Percentiles rank a stretch among this genome's conserved stretches.
Evolutionary conservation across 768 basidiomycete species (phyloP).

Genomic region (Kwoniella europaea): DNA sequence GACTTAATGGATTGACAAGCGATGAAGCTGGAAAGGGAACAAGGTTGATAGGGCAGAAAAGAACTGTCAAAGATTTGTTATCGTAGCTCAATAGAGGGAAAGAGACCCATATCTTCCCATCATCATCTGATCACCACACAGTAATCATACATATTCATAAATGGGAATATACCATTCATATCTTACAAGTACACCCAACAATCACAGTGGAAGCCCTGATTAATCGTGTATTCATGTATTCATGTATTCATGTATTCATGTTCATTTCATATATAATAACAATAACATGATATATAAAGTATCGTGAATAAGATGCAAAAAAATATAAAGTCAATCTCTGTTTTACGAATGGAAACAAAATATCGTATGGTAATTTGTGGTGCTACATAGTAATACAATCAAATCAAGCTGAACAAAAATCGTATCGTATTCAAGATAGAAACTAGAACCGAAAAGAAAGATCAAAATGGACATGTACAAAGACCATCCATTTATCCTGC

Average conservation of each 20-base stretch:
- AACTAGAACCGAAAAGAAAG: not conserved
- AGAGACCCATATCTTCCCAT: too few relatives aligned
- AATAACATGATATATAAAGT: too few relatives aligned
- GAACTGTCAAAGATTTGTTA: not conserved
- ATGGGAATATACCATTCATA: not conserved
- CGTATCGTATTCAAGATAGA: not conserved
- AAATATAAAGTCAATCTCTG: too few relatives aligned
- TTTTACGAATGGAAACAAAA: too few relatives aligned
- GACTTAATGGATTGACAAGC: slow-evolving; percentile 36
- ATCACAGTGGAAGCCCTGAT: too few relatives aligned
- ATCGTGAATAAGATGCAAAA: too few relatives aligned
- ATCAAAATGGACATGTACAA: not conserved
- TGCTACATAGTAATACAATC: not conserved
- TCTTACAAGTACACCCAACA: not conserved
- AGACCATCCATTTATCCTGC: not conserved
- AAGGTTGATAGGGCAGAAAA: slow-evolving; percentile 39
- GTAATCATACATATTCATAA: not conserved
- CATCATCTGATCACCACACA: too few relatives aligned
- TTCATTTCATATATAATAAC: too few relatives aligned
- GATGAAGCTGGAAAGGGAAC: slow-evolving; percentile 27
- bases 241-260: too few relatives aligned
- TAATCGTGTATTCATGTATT: too few relatives aligned
- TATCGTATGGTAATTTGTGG: too few relatives aligned
- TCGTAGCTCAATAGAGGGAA: not conserved
- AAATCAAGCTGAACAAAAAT: not conserved